phyloP scores from a whole-genome alignment of 2,329 filamentous ascomycete species.

The Corinectria fuckeliana region DNA sequence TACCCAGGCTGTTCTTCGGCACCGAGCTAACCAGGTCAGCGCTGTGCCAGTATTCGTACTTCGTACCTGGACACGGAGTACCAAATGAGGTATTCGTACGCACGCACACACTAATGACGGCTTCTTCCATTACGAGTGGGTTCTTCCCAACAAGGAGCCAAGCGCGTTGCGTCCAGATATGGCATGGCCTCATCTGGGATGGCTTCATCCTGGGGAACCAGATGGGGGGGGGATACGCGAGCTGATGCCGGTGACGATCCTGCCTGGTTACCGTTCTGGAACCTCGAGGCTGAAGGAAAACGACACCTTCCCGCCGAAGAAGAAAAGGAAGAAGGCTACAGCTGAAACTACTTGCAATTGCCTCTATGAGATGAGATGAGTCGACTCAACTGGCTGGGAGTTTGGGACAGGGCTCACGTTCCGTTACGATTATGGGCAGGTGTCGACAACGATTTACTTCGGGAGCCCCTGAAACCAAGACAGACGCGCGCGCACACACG shows the following conservation, averaged over 20 bases:
- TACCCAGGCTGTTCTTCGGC: conserved; percentile 10
- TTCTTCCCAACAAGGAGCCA: conserved; percentile 4
- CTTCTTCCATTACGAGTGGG: neutral
- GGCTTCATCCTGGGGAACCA: conserved; percentile 24
- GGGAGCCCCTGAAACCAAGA: conserved; percentile 5
- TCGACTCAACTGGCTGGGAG: conserved; percentile 8
- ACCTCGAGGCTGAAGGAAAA: conserved; percentile 26
- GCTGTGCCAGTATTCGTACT: neutral
- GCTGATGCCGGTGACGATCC: conserved; percentile 22
- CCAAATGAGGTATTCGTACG: neutral
- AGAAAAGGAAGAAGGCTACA: conserved; percentile 24
- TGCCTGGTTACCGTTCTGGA: conserved; percentile 22
- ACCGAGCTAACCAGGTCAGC: conserved; percentile 6
- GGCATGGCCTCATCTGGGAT: conserved; percentile 18
- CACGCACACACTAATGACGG: neutral
- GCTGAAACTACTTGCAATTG: conserved; percentile 18
- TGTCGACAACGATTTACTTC: neutral
- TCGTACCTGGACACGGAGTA: neutral
- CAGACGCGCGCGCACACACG: neutral
- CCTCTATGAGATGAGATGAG: conserved; percentile 8
- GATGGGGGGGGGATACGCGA: conserved; percentile 11
- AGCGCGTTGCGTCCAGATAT: conserved; percentile 5
- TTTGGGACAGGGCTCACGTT: conserved; percentile 15
- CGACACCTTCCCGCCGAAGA: conserved; percentile 23
- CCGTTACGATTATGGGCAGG: conserved; percentile 9